Evolutionary conservation across 768 basidiomycete genomes (phyloP), one percentile per base, ranked within the genome.

Genomic region (Hydnomerulius pinastri): DNA sequence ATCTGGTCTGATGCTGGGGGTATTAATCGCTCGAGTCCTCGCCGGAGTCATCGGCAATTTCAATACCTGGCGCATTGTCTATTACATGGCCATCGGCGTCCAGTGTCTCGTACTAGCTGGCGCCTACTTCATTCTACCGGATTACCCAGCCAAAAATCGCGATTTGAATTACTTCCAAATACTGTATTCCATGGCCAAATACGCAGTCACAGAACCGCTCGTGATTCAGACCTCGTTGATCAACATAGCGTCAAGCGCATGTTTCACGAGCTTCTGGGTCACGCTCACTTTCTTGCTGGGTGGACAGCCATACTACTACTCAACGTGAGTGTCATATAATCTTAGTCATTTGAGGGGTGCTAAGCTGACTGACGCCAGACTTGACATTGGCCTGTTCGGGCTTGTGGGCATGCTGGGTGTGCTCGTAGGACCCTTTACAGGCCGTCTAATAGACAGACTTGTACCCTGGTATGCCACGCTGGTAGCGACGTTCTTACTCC

Each of bases 201-300:
- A 83, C 57, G 73, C 83, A 0, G 74, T 85, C 30, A 93, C 87
- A 0, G 89, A 94, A 65, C 92, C 92, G 0, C 69, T 86, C 18
- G 71, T 95, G 25, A 76, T 92, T 9, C 92, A 94, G 64, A 72
- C 76, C 2, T 73, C 77, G 52, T 66, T 90, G 54, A 74, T 90
- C 60, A 80, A 82, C 55, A 62, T 90, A 13, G 75, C 75, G 23
- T 77, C 75, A 11, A 78, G 77, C 51, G 85, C 85, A 21, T 85
- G 81, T 43, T 84, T 77, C 32, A 75, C 71, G 10, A 78, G 73
- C 56, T 85, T 82, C 56, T 85, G 86, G 86, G 85, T 87, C 4
- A 87, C 86, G 0, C 65, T 90, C 52, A 92, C 91, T 0, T 95
- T 93, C 73, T 71, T 93, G 18, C 82, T 96, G 2, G 85, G 83